Evolutionary conservation across 768 basidiomycete genomes (phyloP).

Genomic region (Tremella fuciformis): DNA sequence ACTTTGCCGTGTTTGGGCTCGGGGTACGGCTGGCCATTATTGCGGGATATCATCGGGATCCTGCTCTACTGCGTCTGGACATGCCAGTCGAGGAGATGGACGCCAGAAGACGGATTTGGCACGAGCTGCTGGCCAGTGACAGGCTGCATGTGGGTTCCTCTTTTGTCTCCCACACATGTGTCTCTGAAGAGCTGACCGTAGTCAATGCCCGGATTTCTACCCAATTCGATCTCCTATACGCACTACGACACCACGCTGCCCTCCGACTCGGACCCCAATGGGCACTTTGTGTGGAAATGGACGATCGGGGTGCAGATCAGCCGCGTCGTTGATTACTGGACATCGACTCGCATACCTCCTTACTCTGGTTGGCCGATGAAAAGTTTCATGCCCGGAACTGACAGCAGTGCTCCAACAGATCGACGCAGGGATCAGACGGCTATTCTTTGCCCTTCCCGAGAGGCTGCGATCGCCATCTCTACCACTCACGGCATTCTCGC

Average conservation of each 20-base stretch:
- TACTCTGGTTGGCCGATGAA: not conserved
- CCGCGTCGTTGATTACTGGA: slow-evolving; percentile 12
- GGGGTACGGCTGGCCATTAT: slow-evolving; percentile 12
- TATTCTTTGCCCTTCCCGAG: slow-evolving; percentile 2
- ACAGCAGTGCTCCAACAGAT: slow-evolving; percentile 7
- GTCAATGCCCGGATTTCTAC: slow-evolving; percentile 6
- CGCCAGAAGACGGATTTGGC: slow-evolving; percentile 7
- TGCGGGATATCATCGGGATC: slow-evolving; percentile 12
- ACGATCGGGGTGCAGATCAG: slow-evolving; percentile 9
- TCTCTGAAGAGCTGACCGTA: not conserved
- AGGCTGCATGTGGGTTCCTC: slow-evolving; percentile 4
- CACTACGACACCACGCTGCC: slow-evolving; percentile 14
- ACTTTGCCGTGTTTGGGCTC: slow-evolving; percentile 13
- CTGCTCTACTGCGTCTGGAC: not conserved
- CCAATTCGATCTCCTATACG: slow-evolving; percentile 7
- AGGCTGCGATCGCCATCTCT: too few species aligned
- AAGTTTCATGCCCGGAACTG: not conserved
- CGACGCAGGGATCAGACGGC: slow-evolving; percentile 6
- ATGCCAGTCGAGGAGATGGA: slow-evolving; percentile 9
- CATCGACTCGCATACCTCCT: slow-evolving; percentile 8
- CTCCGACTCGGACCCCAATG: not conserved
- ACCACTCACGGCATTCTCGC: too few species aligned
- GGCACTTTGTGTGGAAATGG: slow-evolving; percentile 10
- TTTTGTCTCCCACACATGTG: not conserved
- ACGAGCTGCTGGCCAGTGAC: slow-evolving; percentile 9